phyloP scores from a whole-genome alignment of 73 alveolate species.

The Paramecium tetraurelia region DNA sequence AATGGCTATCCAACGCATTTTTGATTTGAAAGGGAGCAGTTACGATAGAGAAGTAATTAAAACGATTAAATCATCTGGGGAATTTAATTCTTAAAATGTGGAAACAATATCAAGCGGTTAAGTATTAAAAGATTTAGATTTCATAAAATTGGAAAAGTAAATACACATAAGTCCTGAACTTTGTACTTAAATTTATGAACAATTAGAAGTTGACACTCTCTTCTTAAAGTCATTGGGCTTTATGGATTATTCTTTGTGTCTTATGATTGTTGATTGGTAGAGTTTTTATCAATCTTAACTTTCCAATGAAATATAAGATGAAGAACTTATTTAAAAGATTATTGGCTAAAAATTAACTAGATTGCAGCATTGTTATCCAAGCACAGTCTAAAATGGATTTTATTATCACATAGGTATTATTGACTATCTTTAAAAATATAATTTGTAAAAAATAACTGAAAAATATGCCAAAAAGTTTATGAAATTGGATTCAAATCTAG shows the following conservation, averaged over 20 bases:
- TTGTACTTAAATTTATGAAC: not conserved
- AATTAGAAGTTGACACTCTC: not conserved
- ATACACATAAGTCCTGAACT: constrained; percentile 23
- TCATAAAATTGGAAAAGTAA: constrained; percentile 46
- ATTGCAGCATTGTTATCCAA: constrained; percentile 2
- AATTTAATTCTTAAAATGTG: not conserved
- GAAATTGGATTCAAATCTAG: constrained; percentile 49
- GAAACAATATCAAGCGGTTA: constrained; percentile 66
- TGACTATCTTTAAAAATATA: constrained; percentile 45
- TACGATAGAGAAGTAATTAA: constrained; percentile 80
- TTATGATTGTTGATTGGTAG: constrained; percentile 48
- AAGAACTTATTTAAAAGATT: not conserved
- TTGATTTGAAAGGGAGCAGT: constrained; percentile 91
- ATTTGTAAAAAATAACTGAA: constrained; percentile 28
- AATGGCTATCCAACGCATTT: constrained; percentile 73
- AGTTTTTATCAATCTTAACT: not conserved
- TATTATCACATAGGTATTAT: constrained; percentile 62
- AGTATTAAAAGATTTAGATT: constrained; percentile 90
- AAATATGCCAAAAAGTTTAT: constrained; percentile 50
- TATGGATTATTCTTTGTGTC: constrained; percentile 79
- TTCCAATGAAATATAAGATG: not conserved
- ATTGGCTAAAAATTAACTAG: not conserved
- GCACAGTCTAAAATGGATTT: constrained; percentile 36
- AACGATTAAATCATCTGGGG: constrained; percentile 50
- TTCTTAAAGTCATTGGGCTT: constrained; percentile 14